Evolutionary conservation across 345 rosid genomes (phyloP), one percentile per base, ranked within the genome.

Genomic region (Cochlearia excelsa): DNA sequence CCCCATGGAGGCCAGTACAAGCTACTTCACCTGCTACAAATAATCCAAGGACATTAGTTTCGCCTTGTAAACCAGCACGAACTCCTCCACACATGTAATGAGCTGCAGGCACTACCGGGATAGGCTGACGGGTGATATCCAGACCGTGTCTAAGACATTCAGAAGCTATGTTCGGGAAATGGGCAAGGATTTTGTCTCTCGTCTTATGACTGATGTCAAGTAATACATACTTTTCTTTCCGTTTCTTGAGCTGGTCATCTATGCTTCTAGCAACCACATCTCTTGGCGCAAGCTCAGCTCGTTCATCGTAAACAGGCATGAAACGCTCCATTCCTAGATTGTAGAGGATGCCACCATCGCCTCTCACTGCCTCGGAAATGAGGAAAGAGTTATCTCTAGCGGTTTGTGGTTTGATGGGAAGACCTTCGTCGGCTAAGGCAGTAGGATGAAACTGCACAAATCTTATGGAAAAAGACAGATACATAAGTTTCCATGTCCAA

Each of bases 51-150:
- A 92, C 93, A 61, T 92, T 88, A 35, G 96, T 92, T 74, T 92
- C 96, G 1, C 96, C 98, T 54, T 85, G 87, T 9, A 93, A 80
- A 67, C 94, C 94, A 48, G 95, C 85, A 4, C 86, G 90, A 55
- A 93, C 97, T 54, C 97, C 99, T 54, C 97, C 99, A 42, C 99
- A 89, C 84, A 93, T 85, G 84, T 93, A 93, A 71, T 93, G 97
- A 6, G 99, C 97, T 29, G 99, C 97, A 27, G 99, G 97, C 47
- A 89, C 97, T 11, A 86, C 92, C 0, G 97, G 97, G 51, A 89
- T 86, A 38, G 97, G 90, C 57, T 86, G 80, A 6, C 34, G 50
- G 26, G 97, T 89, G 62, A 89, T 87, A 51, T 89, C 99, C 5
- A 89, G 70, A 57, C 94, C 97, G 37, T 78, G 70, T 63, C 74